phyloP scores from a whole-genome alignment of 169 alveolate genomes.

The Cryptosporidium parvum region DNA sequence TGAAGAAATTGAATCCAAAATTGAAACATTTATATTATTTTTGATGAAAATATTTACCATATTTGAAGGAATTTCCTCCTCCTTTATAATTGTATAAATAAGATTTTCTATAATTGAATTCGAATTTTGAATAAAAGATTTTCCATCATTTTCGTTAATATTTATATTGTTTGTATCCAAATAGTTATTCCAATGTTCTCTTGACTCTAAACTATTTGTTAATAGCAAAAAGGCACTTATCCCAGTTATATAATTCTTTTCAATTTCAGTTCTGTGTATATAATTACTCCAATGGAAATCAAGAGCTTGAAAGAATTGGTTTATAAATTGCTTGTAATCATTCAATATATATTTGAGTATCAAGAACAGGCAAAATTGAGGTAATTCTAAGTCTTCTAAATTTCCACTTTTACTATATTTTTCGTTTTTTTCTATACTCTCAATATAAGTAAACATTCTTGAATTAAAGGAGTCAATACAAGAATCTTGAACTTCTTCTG shows the following conservation, averaged over 20 bases:
- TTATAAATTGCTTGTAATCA: background rate
- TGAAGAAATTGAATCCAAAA: slow-evolving; percentile 11
- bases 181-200: background rate
- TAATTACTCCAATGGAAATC: slow-evolving; percentile 12
- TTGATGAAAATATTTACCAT: background rate
- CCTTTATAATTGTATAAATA: slow-evolving; percentile 5
- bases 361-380: background rate
- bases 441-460: background rate
- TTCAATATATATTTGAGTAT: background rate
- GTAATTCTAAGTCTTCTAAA: background rate
- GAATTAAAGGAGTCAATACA: background rate
- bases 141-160: background rate
- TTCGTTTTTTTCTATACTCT: background rate
- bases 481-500: background rate
- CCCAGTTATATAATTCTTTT: slow-evolving; percentile 10
- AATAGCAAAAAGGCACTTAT: slow-evolving; percentile 1
- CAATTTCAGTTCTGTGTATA: background rate
- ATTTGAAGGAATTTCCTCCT: slow-evolving; percentile 2
- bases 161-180: background rate
- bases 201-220: background rate
- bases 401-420: too few species aligned
- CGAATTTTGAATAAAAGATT: background rate
- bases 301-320: background rate
- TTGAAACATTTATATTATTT: background rate
- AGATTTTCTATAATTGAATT: slow-evolving; percentile 4